Conservation (phyloP, 2,329 filamentous ascomycete genomes). For the Colletotrichum lupini region DNA sequence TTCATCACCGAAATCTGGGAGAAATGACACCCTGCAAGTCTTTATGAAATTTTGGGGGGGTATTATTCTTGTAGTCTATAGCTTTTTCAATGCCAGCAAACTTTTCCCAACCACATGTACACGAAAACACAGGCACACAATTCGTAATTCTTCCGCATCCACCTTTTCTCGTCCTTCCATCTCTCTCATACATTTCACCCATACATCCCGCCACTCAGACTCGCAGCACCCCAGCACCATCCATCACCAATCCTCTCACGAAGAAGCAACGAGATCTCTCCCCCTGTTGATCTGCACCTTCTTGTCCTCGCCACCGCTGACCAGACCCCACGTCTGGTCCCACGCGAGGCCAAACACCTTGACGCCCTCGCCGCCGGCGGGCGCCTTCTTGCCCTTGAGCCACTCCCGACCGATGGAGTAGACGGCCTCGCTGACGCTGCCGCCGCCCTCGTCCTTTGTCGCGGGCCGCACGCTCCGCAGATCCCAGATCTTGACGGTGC, state of each 20-base stretch:
- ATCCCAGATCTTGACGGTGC: slow-evolving; percentile 95
- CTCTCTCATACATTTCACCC: no score
- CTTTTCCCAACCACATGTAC: slow-evolving; percentile 33
- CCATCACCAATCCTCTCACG: slow-evolving; percentile 38
- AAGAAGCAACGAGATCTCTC: slow-evolving; percentile 57
- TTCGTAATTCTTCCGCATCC: neutral
- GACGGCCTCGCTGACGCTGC: slow-evolving; percentile 78
- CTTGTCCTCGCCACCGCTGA: slow-evolving; percentile 94
- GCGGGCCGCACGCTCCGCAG: slow-evolving; percentile 75
- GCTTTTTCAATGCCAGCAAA: slow-evolving; percentile 27
- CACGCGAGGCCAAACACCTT: slow-evolving; percentile 93
- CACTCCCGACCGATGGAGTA: slow-evolving; percentile 82
- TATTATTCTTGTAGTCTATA: slow-evolving; percentile 37
- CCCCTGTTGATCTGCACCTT: slow-evolving; percentile 90
- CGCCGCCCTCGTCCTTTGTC: slow-evolving; percentile 68
- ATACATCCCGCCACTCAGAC: neutral
- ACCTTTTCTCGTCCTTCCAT: neutral
- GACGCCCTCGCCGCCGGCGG: slow-evolving; percentile 80
- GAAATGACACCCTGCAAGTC: neutral
- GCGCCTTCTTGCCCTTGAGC: slow-evolving; percentile 71
- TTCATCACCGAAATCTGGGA: neutral
- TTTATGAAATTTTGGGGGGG: slow-evolving; percentile 18
- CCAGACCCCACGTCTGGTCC: slow-evolving; percentile 88
- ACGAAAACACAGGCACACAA: slow-evolving; percentile 1
- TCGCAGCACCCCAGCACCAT: neutral